A percentile compares a stretch with the other conserved stretches of the same genome.
Conservation (phyloP, 768 basidiomycete genomes). For the Leccinum incarnatum region DNA sequence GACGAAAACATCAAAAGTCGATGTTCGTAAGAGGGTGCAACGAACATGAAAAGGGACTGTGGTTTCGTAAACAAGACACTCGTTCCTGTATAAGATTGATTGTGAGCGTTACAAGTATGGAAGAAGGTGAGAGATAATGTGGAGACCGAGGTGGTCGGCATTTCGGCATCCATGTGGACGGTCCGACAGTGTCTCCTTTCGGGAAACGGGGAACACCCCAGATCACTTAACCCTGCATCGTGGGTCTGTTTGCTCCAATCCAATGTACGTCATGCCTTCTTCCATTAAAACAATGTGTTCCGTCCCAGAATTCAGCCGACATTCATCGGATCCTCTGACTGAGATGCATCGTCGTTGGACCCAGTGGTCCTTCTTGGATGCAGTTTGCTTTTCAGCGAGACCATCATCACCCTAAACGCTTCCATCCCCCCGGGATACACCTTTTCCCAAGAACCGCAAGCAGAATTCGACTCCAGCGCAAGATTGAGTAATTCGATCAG, state of each 20-base stretch:
- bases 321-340: constrained; percentile 31
- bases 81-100: constrained; percentile 34
- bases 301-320: constrained; percentile 25
- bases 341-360: constrained; percentile 17
- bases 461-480: constrained; percentile 59
- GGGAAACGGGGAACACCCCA: constrained; percentile 25
- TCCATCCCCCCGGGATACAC: constrained; percentile 35
- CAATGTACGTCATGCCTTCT: constrained; percentile 5
- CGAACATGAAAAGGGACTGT: constrained; percentile 19
- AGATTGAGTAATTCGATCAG: constrained; percentile 78
- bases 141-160: constrained; percentile 33
- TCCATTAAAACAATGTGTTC: constrained; percentile 27
- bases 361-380: constrained; percentile 20
- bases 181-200: not conserved
- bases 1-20: constrained; percentile 15
- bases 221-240: constrained; percentile 24
- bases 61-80: constrained; percentile 31
- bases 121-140: constrained; percentile 33
- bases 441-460: constrained; percentile 33
- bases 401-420: constrained; percentile 34
- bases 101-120: constrained; percentile 25
- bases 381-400: constrained; percentile 29
- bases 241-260: constrained; percentile 26
- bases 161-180: constrained; percentile 27
- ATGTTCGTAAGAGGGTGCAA: constrained; percentile 12